Base-by-base conservation (phyloP, 352 stramenopile genomes). In the Phytophthora hibernalis region DNA sequence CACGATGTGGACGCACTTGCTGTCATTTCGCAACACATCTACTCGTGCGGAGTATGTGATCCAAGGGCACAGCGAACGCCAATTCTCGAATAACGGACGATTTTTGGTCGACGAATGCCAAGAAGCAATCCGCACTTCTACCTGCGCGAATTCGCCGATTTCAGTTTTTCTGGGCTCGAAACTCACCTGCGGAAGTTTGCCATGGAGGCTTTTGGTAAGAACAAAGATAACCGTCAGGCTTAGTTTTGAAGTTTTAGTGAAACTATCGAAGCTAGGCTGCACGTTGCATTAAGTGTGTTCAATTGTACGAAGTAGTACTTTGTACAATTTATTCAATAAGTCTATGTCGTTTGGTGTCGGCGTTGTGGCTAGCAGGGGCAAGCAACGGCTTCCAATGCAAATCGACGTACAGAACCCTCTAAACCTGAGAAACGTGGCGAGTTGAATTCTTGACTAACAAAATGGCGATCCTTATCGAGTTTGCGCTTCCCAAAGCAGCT, bases 401-500 rank as follows among this genome's bases (percentile, higher is more conserved):
- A 70, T 35, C 40, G 24, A 1, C 74, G 70, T 20, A 82, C 40
- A 2, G 21, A 44, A 1, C 43, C 62, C 38, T 85, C 76, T 1
- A 85, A 55, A 4, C 37, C 43, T n/a, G 68, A 59, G 49, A 75
- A 80, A 3, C 45, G 63, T 20, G 76, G 16, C 2, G 61, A 50
- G 7, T 21, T 64, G 22, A 84, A 66, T 9, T 42, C 44, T 20
- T 66, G 55, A 10, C 68, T 43, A 20, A 58, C 66, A 15, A 82
- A 85, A 26, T 79, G 61, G 4, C 51, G 64, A 20, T 79, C 49
- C 18, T 71, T 49, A 8, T n/a, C 12, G 9, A 75, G 50, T 2
- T 62, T 58, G 3, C 43, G 64, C 50, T 80, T 77, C 33, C 81
- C 81, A 47, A 87, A 90, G 50, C 82, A 90, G 53, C 68, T 85